Conservation (phyloP, 257 asterid species). For the Solanum neorickii region DNA sequence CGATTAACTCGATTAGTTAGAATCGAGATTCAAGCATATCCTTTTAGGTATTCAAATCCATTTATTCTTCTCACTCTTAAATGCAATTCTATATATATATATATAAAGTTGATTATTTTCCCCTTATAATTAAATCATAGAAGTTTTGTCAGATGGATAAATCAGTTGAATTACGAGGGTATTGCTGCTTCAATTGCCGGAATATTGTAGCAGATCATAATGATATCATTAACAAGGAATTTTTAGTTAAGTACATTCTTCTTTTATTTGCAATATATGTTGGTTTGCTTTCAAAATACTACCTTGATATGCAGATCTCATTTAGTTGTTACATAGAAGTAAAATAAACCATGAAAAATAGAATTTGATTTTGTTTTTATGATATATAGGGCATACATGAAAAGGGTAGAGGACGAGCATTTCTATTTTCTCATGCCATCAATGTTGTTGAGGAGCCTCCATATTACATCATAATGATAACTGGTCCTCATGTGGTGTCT, state of each 20-base stretch:
- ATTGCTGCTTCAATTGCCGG: slow-evolving; percentile 7
- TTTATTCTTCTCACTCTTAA: background rate
- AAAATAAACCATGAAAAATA: background rate
- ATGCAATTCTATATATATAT: background rate
- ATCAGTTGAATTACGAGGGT: background rate
- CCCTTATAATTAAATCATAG: background rate
- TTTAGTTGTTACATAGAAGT: background rate
- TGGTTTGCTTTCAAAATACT: background rate
- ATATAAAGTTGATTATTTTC: background rate
- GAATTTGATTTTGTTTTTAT: background rate
- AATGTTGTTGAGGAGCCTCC: slow-evolving; percentile 19
- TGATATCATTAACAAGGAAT: background rate
- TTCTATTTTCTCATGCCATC: slow-evolving; percentile 24
- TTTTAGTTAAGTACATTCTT: background rate
- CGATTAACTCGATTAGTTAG: background rate
- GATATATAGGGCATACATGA: background rate
- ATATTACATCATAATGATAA: slow-evolving; percentile 5
- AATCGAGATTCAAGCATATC: background rate
- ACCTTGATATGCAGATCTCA: background rate
- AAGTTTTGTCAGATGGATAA: background rate
- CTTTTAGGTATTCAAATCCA: background rate
- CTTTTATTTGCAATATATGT: background rate
- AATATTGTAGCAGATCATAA: background rate
- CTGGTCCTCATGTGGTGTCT: slow-evolving; percentile 19
- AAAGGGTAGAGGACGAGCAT: slow-evolving; percentile 17